phyloP scores from a whole-genome alignment of 2,329 filamentous ascomycete species.

The Echinosphaeria canescens region DNA sequence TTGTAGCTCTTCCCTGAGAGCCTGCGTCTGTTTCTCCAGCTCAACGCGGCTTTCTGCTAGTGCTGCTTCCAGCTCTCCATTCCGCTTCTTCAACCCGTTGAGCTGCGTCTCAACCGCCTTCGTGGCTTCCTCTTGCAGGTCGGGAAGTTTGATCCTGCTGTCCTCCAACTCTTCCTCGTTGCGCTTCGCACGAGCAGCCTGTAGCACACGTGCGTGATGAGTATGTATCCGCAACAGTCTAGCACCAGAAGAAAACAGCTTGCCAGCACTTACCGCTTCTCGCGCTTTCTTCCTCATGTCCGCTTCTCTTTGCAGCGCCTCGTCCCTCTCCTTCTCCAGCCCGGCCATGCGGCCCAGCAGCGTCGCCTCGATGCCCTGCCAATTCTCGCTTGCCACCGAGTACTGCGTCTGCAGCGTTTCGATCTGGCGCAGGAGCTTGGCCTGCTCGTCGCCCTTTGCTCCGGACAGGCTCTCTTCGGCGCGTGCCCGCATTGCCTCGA shows the following conservation, averaged over 20 bases:
- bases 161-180: constrained; percentile 71
- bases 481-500: constrained; percentile 67
- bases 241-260: not conserved
- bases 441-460: constrained; percentile 60
- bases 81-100: constrained; percentile 38
- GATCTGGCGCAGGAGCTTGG: constrained; percentile 79
- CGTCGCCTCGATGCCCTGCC: constrained; percentile 87
- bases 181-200: constrained; percentile 42
- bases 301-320: constrained; percentile 60
- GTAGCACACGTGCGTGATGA: constrained; percentile 8
- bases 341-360: constrained; percentile 54
- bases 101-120: constrained; percentile 34
- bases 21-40: constrained; percentile 23
- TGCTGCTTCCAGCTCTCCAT: constrained; percentile 42
- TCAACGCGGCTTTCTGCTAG: constrained; percentile 30
- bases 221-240: not conserved
- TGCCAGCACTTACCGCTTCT: constrained; percentile 45
- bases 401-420: constrained; percentile 95
- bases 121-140: constrained; percentile 40
- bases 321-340: constrained; percentile 81
- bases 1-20: constrained; percentile 14
- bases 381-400: constrained; percentile 83
- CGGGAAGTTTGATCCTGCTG: constrained; percentile 38
- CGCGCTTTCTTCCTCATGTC: constrained; percentile 80
- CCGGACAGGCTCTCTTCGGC: constrained; percentile 82